Base-by-base conservation (phyloP, 75 land plant genomes). In the Picea sitchensis region DNA sequence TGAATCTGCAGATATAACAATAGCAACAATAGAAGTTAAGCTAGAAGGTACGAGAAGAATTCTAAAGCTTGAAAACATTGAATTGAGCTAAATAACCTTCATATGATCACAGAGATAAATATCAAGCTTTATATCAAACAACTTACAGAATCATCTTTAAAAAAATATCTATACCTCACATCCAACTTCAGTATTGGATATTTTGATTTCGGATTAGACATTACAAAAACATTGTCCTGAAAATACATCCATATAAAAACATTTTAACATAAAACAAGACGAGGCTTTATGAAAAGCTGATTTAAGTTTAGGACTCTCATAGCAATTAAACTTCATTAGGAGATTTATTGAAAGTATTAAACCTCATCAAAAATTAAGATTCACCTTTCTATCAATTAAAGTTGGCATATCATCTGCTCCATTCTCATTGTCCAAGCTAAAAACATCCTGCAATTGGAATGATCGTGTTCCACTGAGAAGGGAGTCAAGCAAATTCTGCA, bases 211-310 rank as follows among this genome's bases (percentile, higher is more conserved):
- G 92, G 85, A 84, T 97, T 97, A 58, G 99, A 97, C 74, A 97
- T 97, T 15, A 97, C 90, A 73, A 95, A 97, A 41, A 97, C 96
- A 89, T 97, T 97, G 71, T 97, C 99, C 99, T 96, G 92, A 76
- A 80, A 63, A 80, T 38, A 23, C 36, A 23, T 23, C 36, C 80
- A 68, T 41, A 79, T 14, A 76, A 26, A 62, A 62, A 1, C 26
- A 77, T 20, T 38, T 34, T 20, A 77, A 38, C 30, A 77, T 38
- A 36, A 38, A 77, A 17, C 13, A 11, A 13, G 31, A 38, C 12
- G 6, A 63, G 30, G n/a, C 32, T 77, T 26, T 58, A 14, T 31
- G 64, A 58, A 57, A 54, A 75, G 32, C 4, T 57, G 9, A 17
- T 44, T 62, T 58, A 57, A 58, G 17, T 12, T 32, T 11, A 75